These are phyloP conservation scores for Sequoia sempervirens DNA, from an alignment of 75 land plant genomes.

Conservation along the genomic window DNA sequence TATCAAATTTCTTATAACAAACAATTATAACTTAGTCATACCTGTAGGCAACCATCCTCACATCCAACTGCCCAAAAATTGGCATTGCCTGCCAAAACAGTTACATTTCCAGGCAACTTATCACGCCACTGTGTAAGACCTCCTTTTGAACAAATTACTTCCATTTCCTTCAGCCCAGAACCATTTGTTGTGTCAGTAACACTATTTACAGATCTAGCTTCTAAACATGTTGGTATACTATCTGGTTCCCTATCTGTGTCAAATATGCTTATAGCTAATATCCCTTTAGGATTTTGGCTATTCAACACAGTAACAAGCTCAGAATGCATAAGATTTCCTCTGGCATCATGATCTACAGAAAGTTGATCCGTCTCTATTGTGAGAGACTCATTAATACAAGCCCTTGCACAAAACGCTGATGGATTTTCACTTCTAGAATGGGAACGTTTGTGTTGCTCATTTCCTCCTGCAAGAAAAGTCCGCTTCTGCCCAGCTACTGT, in stretches of 20 bases:
- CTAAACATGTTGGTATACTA: conserved; percentile 55
- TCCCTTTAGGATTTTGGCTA: conserved; percentile 19
- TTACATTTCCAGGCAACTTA: conserved; percentile 69
- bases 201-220: conserved; percentile 65
- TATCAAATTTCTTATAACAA: neutral
- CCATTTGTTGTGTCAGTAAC: conserved; percentile 36
- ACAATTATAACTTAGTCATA: conserved; percentile 10
- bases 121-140: conserved; percentile 79
- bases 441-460: conserved; percentile 6
- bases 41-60: conserved; percentile 86
- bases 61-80: conserved; percentile 85
- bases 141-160: conserved; percentile 71
- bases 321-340: conserved; percentile 24
- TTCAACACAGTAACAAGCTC: conserved; percentile 23
- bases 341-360: conserved; percentile 29
- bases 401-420: conserved; percentile 48
- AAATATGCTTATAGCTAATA: conserved; percentile 61
- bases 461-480: conserved; percentile 6
- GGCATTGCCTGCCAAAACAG: conserved; percentile 78
- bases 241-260: conserved; percentile 59
- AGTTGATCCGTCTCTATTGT: conserved; percentile 47
- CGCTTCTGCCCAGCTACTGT: conserved; percentile 26
- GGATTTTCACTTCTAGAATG: conserved; percentile 25
- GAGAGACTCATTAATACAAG: conserved; percentile 44
- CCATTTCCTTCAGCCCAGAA: conserved; percentile 58